phyloP scores from a whole-genome alignment of 225 moss, liverwort and hornwort species.

The Marchantia polymorpha region DNA sequence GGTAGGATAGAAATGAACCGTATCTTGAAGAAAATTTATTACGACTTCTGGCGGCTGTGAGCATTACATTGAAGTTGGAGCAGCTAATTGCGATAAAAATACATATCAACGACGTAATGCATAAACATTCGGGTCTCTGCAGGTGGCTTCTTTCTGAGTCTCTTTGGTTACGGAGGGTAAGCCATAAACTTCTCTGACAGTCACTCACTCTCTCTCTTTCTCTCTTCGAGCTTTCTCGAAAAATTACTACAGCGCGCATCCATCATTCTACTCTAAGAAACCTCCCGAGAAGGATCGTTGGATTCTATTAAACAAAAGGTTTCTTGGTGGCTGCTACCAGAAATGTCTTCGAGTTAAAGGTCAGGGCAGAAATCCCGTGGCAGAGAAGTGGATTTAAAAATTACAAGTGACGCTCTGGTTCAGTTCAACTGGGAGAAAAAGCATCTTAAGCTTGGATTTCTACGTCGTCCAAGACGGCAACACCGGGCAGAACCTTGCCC shows the following conservation, averaged over 20 bases:
- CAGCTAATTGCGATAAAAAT: slow-evolving; percentile 3
- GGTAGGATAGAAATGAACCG: not conserved
- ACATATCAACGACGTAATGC: slow-evolving; percentile 18
- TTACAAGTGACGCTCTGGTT: slow-evolving; percentile 22
- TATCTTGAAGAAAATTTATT: slow-evolving; percentile 8
- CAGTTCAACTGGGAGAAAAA: not conserved
- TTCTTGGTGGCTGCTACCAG: slow-evolving; percentile 19
- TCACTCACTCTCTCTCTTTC: not conserved
- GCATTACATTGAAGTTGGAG: slow-evolving; percentile 2
- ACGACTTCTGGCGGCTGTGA: slow-evolving; percentile 14
- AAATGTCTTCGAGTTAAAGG: slow-evolving; percentile 6
- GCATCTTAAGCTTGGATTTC: slow-evolving; percentile 41
- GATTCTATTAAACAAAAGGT: slow-evolving; percentile 16
- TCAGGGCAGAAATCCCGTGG: slow-evolving; percentile 20
- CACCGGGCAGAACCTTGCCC: slow-evolving; percentile 87
- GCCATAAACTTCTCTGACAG: not conserved
- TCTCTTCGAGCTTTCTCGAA: slow-evolving; percentile 3
- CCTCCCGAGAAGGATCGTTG: slow-evolving; percentile 12
- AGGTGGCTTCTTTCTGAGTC: not conserved
- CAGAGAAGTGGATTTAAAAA: slow-evolving; percentile 29
- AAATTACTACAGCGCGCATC: slow-evolving; percentile 12
- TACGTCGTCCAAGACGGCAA: slow-evolving; percentile 71
- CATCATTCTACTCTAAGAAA: slow-evolving; percentile 11
- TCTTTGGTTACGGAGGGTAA: not conserved
- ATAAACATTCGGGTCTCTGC: slow-evolving; percentile 5